Conservation (phyloP, 208 protist genomes). For the Trypanosoma congolense region DNA sequence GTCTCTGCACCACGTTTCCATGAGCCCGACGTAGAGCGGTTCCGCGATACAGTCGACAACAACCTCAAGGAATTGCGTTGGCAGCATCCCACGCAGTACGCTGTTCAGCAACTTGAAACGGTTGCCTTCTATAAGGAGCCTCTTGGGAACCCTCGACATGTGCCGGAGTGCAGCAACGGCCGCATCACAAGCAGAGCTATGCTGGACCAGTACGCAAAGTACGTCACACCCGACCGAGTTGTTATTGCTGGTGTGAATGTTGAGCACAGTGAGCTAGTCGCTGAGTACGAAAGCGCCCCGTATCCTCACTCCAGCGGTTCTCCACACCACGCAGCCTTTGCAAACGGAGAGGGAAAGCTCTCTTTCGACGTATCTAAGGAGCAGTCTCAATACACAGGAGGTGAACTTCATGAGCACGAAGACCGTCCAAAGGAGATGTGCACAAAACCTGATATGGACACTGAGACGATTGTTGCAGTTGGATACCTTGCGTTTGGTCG, state of each 20-base stretch:
- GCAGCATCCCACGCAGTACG: constrained; percentile 73
- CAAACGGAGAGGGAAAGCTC: constrained; percentile 15
- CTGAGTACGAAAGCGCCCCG: constrained; percentile 84
- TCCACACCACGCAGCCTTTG: constrained; percentile 54
- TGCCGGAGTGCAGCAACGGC: constrained; percentile 67
- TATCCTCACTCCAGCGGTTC: constrained; percentile 61
- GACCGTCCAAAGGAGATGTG: constrained; percentile 79
- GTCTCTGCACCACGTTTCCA: constrained; percentile 75
- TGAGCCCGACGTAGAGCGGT: constrained; percentile 76
- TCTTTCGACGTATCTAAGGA: constrained; percentile 39
- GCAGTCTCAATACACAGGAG: constrained; percentile 64
- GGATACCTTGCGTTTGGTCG: constrained; percentile 76
- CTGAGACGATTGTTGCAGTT: constrained; percentile 77
- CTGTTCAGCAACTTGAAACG: constrained; percentile 72
- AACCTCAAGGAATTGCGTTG: constrained; percentile 78
- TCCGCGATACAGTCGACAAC: constrained; percentile 83
- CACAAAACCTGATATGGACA: constrained; percentile 84
- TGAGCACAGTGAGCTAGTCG: constrained; percentile 73
- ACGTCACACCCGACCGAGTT: constrained; percentile 66
- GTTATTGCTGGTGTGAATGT: constrained; percentile 89
- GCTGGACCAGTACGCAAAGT: constrained; percentile 71
- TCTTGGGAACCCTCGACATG: constrained; percentile 80
- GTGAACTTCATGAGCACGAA: constrained; percentile 81
- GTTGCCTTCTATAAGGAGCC: constrained; percentile 86
- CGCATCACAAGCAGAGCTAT: constrained; percentile 59